phyloP scores from a whole-genome alignment of 2,329 filamentous ascomycete species.

The Cytospora mali region DNA sequence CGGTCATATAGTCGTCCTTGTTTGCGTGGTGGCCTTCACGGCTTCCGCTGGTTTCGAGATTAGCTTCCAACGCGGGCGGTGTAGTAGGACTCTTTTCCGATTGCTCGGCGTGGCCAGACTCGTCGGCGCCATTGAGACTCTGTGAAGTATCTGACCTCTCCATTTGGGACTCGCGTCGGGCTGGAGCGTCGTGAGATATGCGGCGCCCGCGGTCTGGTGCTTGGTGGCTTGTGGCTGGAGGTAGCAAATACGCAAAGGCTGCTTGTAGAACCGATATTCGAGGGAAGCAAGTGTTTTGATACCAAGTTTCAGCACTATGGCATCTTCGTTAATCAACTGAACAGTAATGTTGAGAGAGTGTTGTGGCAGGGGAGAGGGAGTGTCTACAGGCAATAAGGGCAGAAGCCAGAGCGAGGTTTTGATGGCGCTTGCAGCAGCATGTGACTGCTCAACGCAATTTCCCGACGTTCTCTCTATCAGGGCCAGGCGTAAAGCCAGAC shows the following conservation, averaged over 20 bases:
- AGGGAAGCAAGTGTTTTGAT: too few relatives aligned
- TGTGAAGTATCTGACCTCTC: background rate
- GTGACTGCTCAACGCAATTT: background rate
- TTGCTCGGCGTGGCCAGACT: background rate
- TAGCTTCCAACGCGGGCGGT: background rate
- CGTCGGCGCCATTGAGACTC: background rate
- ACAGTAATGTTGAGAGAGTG: too few relatives aligned
- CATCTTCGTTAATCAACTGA: too few relatives aligned
- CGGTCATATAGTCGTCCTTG: background rate
- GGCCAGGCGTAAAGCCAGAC: too few relatives aligned
- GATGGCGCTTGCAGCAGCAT: too few relatives aligned
- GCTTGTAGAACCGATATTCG: too few relatives aligned
- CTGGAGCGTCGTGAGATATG: background rate
- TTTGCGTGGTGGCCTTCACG: background rate
- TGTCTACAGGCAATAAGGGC: too few relatives aligned
- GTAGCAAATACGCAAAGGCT: too few relatives aligned
- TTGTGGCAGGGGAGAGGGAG: too few relatives aligned
- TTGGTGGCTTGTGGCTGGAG: background rate
- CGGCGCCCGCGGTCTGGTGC: too few relatives aligned
- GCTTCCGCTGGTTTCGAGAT: background rate
- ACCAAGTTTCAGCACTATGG: too few relatives aligned
- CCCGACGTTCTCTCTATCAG: background rate
- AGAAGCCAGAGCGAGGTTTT: background rate
- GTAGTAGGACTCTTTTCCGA: background rate
- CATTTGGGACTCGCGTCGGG: background rate